Conservation (phyloP, 768 basidiomycete species). For the Mycena pura region DNA sequence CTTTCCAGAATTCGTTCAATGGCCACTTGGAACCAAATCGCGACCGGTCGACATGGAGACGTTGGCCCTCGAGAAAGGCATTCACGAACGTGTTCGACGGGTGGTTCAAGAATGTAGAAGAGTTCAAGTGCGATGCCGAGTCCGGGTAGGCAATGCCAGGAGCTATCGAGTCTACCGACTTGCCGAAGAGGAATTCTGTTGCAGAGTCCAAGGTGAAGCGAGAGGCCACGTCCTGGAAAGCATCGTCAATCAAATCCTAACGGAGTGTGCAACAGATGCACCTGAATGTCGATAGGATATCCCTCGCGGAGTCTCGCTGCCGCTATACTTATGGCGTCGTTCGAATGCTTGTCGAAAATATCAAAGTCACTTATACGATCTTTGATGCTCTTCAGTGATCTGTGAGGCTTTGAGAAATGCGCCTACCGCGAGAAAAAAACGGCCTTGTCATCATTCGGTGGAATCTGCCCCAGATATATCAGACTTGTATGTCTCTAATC, state of each 20-base stretch:
- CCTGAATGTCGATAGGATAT: slow-evolving; percentile 61
- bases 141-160: slow-evolving; percentile 6
- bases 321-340: slow-evolving; percentile 49
- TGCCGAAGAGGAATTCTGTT: slow-evolving; percentile 8
- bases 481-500: too few relatives aligned
- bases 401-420: background rate
- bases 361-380: slow-evolving; percentile 62
- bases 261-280: too few relatives aligned
- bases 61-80: background rate
- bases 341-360: slow-evolving; percentile 56
- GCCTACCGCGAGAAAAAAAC: slow-evolving; percentile 47
- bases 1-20: slow-evolving; percentile 12
- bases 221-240: slow-evolving; percentile 2
- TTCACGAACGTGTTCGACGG: slow-evolving; percentile 7
- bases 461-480: too few relatives aligned
- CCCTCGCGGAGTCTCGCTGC: slow-evolving; percentile 50
- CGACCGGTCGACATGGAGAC: background rate
- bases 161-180: background rate
- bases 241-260: too few relatives aligned
- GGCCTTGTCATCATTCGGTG: slow-evolving; percentile 67
- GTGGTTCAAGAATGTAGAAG: background rate
- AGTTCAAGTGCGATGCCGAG: background rate
- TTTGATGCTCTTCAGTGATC: slow-evolving; percentile 30
- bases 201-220: slow-evolving; percentile 18
- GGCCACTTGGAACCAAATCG: background rate